Evolutionary conservation across 768 basidiomycete genomes (phyloP).

Genomic region (Mycena epipterygia): DNA sequence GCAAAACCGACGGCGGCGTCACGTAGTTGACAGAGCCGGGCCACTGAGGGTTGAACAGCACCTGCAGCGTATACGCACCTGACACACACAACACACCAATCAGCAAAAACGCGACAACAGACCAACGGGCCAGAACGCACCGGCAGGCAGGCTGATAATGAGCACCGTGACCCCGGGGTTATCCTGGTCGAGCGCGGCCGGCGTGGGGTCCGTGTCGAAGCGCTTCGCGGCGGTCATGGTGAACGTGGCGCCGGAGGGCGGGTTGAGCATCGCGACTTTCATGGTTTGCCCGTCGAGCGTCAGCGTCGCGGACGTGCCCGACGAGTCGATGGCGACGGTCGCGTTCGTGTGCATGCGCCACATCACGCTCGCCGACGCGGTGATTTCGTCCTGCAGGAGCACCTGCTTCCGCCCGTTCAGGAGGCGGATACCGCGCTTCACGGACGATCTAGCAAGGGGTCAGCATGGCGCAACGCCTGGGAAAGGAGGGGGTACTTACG

Average conservation of each 20-base stretch:
- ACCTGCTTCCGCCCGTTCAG: slow-evolving; percentile 90
- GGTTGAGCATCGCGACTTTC: slow-evolving; percentile 75
- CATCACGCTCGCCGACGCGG: slow-evolving; percentile 68
- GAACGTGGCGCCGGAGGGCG: slow-evolving; percentile 77
- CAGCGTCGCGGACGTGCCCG: slow-evolving; percentile 81
- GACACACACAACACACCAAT: not conserved
- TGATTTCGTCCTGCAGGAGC: slow-evolving; percentile 94
- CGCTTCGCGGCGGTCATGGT: slow-evolving; percentile 67
- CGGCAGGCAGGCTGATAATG: slow-evolving; percentile 78
- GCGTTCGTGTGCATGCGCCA: slow-evolving; percentile 99
- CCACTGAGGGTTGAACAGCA: slow-evolving; percentile 97
- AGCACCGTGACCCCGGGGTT: slow-evolving; percentile 89
- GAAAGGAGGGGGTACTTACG: slow-evolving; percentile 61
- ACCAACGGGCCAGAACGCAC: slow-evolving; percentile 40
- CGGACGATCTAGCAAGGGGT: slow-evolving; percentile 64
- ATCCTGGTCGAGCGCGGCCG: slow-evolving; percentile 73
- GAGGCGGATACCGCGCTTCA: slow-evolving; percentile 87
- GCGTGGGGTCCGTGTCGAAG: slow-evolving; percentile 71
- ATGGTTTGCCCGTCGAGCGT: slow-evolving; percentile 78
- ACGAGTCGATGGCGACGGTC: slow-evolving; percentile 61
- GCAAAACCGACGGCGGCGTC: slow-evolving; percentile 77
- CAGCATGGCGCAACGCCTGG: not conserved
- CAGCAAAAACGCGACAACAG: not conserved
- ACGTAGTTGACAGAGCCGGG: slow-evolving; percentile 70
- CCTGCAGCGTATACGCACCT: slow-evolving; percentile 76